Evolutionary conservation across 768 basidiomycete species (phyloP).

Genomic region (Phaeotremella fagi): DNA sequence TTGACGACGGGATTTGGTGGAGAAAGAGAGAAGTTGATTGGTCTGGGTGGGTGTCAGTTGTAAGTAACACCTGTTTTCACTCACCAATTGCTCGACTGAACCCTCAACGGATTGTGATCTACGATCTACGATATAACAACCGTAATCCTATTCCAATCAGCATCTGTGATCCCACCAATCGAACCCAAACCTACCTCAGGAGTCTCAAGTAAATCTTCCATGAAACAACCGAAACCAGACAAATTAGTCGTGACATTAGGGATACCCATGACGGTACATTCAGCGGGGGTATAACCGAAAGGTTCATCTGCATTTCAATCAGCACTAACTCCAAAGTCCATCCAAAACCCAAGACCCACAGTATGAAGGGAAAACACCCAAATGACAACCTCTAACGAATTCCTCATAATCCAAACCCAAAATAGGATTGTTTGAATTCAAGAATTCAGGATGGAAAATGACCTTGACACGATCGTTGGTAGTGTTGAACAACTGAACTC

Average conservation of each 20-base stretch:
- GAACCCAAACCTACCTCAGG: conserved; percentile 55
- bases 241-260: conserved; percentile 96
- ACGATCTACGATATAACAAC: conserved; percentile 93
- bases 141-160: conserved; percentile 60
- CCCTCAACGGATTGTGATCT: conserved; percentile 85
- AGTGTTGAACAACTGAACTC: conserved; percentile 88
- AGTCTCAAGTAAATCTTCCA: conserved; percentile 94
- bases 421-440: conserved; percentile 97
- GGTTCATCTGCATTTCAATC: conserved; percentile 39
- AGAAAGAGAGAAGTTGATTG: conserved; percentile 46
- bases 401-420: conserved; percentile 97
- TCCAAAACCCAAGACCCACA: conserved; percentile 56
- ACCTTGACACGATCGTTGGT: conserved; percentile 89
- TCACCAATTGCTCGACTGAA: conserved; percentile 70
- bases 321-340: background rate
- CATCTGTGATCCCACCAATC: background rate
- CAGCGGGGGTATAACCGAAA: conserved; percentile 77
- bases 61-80: conserved; percentile 1
- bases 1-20: conserved; percentile 70
- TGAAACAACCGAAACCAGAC: conserved; percentile 91
- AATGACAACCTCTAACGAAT: conserved; percentile 94
- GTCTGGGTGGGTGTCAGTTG: conserved; percentile 34
- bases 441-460: conserved; percentile 96
- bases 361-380: conserved; percentile 97
- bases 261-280: conserved; percentile 99